Conservation (phyloP, 2,329 filamentous ascomycete species). For the Penicillium vulpinum region DNA sequence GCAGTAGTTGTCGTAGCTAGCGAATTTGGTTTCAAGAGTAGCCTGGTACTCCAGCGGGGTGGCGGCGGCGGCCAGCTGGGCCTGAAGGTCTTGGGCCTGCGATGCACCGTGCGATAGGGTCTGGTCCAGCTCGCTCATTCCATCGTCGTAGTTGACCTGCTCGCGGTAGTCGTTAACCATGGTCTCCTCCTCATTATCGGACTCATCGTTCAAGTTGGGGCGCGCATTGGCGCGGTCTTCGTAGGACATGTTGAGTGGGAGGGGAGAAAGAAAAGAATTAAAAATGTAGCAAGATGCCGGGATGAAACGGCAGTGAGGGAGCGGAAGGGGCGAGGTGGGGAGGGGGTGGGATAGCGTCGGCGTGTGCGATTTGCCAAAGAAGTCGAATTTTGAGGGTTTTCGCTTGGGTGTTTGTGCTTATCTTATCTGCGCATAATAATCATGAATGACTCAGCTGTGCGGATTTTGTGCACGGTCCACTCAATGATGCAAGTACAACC, state of each 20-base stretch:
- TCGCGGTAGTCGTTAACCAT: slow-evolving; percentile 94
- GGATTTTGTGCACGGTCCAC: neutral
- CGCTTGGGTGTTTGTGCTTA: slow-evolving; percentile 48
- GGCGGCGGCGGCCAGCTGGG: slow-evolving; percentile 84
- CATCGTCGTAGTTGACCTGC: slow-evolving; percentile 91
- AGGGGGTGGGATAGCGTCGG: slow-evolving; percentile 33
- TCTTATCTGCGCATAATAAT: slow-evolving; percentile 39
- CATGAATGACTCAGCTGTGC: slow-evolving; percentile 33
- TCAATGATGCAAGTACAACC: neutral
- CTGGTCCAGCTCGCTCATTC: slow-evolving; percentile 77
- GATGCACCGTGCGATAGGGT: slow-evolving; percentile 68
- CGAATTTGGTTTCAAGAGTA: slow-evolving; percentile 93
- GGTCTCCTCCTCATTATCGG: slow-evolving; percentile 93
- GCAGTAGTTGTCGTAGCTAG: slow-evolving; percentile 99
- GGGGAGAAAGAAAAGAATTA: slow-evolving; percentile 8
- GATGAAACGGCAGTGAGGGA: slow-evolving; percentile 21
- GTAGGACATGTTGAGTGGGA: slow-evolving; percentile 45
- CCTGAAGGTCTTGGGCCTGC: slow-evolving; percentile 88
- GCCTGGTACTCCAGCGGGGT: slow-evolving; percentile 96
- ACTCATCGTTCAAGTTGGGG: slow-evolving; percentile 67
- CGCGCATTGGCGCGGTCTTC: slow-evolving; percentile 46
- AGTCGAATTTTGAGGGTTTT: slow-evolving; percentile 50
- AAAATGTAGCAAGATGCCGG: slow-evolving; percentile 16
- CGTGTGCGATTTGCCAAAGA: slow-evolving; percentile 41
- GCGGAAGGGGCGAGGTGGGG: slow-evolving; percentile 21